Evolutionary conservation across 768 basidiomycete genomes (phyloP).

Genomic region (Termitomyces sp.): DNA sequence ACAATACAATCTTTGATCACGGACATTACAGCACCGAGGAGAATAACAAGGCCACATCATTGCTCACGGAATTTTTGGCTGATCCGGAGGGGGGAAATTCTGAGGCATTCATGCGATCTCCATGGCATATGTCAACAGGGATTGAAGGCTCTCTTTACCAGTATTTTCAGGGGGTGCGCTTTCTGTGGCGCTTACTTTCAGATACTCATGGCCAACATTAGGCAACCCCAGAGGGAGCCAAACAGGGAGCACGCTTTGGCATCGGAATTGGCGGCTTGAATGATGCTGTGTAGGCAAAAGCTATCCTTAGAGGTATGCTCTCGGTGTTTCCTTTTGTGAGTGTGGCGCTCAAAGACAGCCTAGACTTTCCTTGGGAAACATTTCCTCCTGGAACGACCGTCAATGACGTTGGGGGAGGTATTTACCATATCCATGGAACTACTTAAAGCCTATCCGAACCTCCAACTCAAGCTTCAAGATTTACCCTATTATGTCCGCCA

Average conservation of each 20-base stretch:
- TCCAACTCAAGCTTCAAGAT: constrained; percentile 37
- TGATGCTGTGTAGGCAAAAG: constrained; percentile 14
- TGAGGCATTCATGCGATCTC: constrained; percentile 10
- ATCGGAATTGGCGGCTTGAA: constrained; percentile 30
- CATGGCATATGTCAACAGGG: constrained; percentile 13
- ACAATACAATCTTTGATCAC: background rate
- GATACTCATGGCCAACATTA: background rate
- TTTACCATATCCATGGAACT: constrained; percentile 28
- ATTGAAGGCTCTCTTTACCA: constrained; percentile 7
- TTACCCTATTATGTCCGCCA: constrained; percentile 25
- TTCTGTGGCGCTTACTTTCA: background rate
- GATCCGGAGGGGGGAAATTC: constrained; percentile 31
- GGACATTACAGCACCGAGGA: constrained; percentile 10
- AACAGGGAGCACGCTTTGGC: constrained; percentile 22
- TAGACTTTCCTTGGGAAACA: constrained; percentile 33
- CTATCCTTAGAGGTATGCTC: constrained; percentile 20
- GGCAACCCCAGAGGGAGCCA: constrained; percentile 9
- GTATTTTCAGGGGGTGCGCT: constrained; percentile 8
- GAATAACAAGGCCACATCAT: constrained; percentile 8
- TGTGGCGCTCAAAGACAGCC: background rate
- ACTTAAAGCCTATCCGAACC: constrained; percentile 26
- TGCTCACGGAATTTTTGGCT: constrained; percentile 30
- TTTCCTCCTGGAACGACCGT: constrained; percentile 24
- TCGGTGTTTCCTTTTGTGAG: background rate
- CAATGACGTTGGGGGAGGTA: constrained; percentile 38